Evolutionary conservation across 345 rosid genomes (phyloP).

Genomic region (Syzygium grande): DNA sequence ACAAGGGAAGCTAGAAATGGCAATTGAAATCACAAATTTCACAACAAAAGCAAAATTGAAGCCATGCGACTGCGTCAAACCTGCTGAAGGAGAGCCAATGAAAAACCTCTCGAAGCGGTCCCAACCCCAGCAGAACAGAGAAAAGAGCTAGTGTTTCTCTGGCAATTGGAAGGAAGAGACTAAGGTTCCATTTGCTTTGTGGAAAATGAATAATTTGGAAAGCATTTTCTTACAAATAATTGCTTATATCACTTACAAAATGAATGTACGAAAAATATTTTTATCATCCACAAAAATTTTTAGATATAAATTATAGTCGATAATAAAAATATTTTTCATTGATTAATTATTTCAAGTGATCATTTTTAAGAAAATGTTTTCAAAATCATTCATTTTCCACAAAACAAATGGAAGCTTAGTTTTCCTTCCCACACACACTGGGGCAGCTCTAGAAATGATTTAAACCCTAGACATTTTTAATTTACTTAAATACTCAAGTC

Average conservation of each 20-base stretch:
- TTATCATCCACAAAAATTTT: background rate
- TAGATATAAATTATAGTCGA: background rate
- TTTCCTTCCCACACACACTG: background rate
- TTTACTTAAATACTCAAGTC: background rate
- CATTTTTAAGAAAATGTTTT: background rate
- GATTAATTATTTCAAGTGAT: background rate
- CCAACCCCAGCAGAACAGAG: background rate
- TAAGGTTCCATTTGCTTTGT: background rate
- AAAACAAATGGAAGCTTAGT: background rate
- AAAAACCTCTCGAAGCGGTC: background rate
- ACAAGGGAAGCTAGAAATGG: background rate
- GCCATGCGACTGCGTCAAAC: background rate
- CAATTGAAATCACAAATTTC: background rate
- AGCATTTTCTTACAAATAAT: background rate
- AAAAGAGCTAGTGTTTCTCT: background rate
- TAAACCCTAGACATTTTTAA: background rate
- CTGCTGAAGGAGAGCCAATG: background rate
- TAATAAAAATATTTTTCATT: no score
- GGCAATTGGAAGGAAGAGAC: background rate
- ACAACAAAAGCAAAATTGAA: background rate
- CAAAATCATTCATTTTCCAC: background rate
- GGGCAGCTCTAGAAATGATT: background rate
- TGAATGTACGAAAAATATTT: background rate
- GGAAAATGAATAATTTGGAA: background rate
- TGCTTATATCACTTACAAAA: background rate